Conservation (phyloP, 345 rosid genomes). For the Bruguiera gymnorhiza region DNA sequence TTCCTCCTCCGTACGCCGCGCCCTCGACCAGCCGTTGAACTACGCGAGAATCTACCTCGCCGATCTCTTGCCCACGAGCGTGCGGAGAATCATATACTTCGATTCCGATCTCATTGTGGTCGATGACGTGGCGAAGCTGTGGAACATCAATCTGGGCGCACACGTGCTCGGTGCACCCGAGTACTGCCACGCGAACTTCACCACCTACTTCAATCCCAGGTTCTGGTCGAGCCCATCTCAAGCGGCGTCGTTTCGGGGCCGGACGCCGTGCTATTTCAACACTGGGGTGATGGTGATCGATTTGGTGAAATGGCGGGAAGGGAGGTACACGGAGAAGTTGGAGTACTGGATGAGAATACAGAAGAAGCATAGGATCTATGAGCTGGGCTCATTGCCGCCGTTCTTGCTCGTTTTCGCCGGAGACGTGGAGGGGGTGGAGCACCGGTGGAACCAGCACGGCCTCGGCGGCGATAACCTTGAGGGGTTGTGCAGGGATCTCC, state of each 20-base stretch:
- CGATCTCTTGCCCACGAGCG: slow-evolving; percentile 59
- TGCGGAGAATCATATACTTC: slow-evolving; percentile 72
- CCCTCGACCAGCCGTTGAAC: slow-evolving; percentile 81
- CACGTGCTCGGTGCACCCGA: slow-evolving; percentile 84
- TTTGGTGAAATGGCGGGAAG: slow-evolving; percentile 66
- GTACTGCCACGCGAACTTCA: slow-evolving; percentile 80
- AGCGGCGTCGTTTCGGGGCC: slow-evolving; percentile 44
- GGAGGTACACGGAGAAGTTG: slow-evolving; percentile 53
- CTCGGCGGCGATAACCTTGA: slow-evolving; percentile 80
- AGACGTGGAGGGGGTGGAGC: slow-evolving; percentile 70
- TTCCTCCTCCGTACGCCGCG: slow-evolving; percentile 68
- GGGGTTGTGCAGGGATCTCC: slow-evolving; percentile 66
- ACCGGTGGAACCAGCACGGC: slow-evolving; percentile 93
- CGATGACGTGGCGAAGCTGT: slow-evolving; percentile 78
- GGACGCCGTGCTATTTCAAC: slow-evolving; percentile 70
- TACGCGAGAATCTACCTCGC: slow-evolving; percentile 88
- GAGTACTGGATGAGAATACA: slow-evolving; percentile 79
- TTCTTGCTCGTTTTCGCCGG: slow-evolving; percentile 82
- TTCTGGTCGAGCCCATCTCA: slow-evolving; percentile 63
- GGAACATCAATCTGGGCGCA: slow-evolving; percentile 49
- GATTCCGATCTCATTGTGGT: slow-evolving; percentile 86
- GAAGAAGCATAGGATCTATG: slow-evolving; percentile 67
- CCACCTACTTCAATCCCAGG: slow-evolving; percentile 56
- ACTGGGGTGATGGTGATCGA: slow-evolving; percentile 96
- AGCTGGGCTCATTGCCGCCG: slow-evolving; percentile 82